Conservation (phyloP, 1,284 basidiomycete species). For the Laetiporus sulphureus region DNA sequence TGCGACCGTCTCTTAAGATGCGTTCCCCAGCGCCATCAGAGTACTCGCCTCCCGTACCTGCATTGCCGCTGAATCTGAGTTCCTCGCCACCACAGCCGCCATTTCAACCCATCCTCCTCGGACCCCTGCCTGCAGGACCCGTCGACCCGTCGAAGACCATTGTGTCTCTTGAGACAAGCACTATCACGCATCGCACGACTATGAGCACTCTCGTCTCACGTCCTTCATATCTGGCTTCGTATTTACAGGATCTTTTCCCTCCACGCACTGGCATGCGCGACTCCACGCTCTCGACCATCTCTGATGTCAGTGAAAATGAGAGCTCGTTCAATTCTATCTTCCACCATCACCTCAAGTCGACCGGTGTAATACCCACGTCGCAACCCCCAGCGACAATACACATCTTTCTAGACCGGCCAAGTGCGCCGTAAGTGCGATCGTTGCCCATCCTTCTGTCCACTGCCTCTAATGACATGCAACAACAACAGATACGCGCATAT, state of each 20-base stretch:
- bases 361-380: conserved; percentile 46
- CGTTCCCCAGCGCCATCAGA: conserved; percentile 29
- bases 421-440: conserved; percentile 55
- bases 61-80: conserved; percentile 28
- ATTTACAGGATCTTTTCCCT: conserved; percentile 44
- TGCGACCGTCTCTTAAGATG: conserved; percentile 39
- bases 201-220: conserved; percentile 59
- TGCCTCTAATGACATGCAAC: background rate
- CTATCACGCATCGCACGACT: conserved; percentile 54
- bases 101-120: conserved; percentile 62
- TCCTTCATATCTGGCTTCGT: conserved; percentile 55
- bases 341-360: conserved; percentile 52
- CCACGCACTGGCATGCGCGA: conserved; percentile 18
- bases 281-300: conserved; percentile 40
- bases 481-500: conserved; percentile 58
- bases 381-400: conserved; percentile 46
- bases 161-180: conserved; percentile 65
- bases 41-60: conserved; percentile 32
- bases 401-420: conserved; percentile 76
- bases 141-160: conserved; percentile 56
- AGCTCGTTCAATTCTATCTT: conserved; percentile 42
- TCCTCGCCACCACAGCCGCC: conserved; percentile 37
- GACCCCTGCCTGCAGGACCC: conserved; percentile 40
- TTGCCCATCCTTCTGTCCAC: background rate
- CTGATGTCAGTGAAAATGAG: conserved; percentile 23